Evolutionary conservation across 352 stramenopile species (phyloP).

Genomic region (Pythium aquatile): DNA sequence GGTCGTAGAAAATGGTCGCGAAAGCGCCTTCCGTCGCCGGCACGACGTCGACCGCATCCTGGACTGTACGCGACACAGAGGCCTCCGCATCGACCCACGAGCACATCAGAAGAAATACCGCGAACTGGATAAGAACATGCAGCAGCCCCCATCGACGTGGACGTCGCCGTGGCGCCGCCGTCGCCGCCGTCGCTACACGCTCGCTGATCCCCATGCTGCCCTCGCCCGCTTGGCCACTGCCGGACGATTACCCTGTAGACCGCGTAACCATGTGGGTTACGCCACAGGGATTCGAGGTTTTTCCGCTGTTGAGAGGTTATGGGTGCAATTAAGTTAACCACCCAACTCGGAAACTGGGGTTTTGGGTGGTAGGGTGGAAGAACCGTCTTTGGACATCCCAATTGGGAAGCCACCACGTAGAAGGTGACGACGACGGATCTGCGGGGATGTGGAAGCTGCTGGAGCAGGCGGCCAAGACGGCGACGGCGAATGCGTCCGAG

Average conservation of each 20-base stretch:
- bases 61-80: conserved; percentile 5
- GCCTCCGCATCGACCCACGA: conserved; percentile 11
- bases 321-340: conserved; percentile 14
- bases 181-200: conserved; percentile 1
- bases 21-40: conserved; percentile 45
- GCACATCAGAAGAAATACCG: conserved; percentile 12
- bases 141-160: neutral
- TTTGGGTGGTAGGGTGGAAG: conserved; percentile 25
- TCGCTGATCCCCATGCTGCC: neutral
- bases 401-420: neutral
- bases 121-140: neutral
- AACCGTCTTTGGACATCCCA: neutral
- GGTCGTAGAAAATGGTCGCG: conserved; percentile 72
- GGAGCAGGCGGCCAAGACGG: conserved; percentile 72
- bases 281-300: neutral
- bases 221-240: neutral
- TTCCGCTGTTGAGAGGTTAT: neutral
- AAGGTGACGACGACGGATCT: neutral
- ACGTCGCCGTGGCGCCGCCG: neutral
- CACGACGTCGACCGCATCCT: conserved; percentile 7
- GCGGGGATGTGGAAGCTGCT: conserved; percentile 66
- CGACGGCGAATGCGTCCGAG: conserved; percentile 63
- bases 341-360: conserved; percentile 3
- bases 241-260: neutral
- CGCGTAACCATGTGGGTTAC: neutral